Base-by-base conservation (phyloP, 257 asterid species). In the Jacaranda mimosifolia region DNA sequence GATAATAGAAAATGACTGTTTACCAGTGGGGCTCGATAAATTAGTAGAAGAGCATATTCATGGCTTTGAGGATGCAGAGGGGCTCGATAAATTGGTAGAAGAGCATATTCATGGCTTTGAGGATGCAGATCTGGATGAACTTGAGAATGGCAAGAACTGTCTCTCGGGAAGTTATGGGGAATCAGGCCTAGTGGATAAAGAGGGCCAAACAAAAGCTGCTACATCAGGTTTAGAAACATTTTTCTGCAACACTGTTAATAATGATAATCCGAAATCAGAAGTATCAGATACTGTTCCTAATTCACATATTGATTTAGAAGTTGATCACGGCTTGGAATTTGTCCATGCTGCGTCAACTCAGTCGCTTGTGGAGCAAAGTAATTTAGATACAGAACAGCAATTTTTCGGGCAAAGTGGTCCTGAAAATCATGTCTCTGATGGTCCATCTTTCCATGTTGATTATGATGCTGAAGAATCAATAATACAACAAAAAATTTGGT, bases 101-200 rank as follows among this genome's bases (percentile, higher is more conserved):
- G 88, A 58, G 62, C 70, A 78, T 15, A 58, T n/a, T n/a, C n/a
- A n/a, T n/a, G n/a, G n/a, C n/a, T n/a, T n/a, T 26, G 32, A 26
- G 32, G 32, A 26, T 26, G 32, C 74, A 45, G 75, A 77, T 26
- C 32, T 26, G 32, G 32, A 26, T 26, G 32, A 26, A 26, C 1
- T 26, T 26, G 81, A 78, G 75, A 71, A 73, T 73, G 77, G 46
- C 53, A 59, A 56, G 26, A 26, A 73, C 39, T 53, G 46, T 73
- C 72, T 71, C 35, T 66, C 67, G 38, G 81, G 57, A 68, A 65
- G 73, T 36, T 72, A 72, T n/a, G 53, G 3, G 60, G 80, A 84
- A 63, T 73, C 85, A 48, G 64, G 73, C 38, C 62, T 73, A 6
- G 15, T 59, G 51, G 83, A 84, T 36, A 83, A 83, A 84, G 80